Evolutionary conservation across 1,284 basidiomycete species (phyloP).

Genomic region (Ceratobasidium sp.): DNA sequence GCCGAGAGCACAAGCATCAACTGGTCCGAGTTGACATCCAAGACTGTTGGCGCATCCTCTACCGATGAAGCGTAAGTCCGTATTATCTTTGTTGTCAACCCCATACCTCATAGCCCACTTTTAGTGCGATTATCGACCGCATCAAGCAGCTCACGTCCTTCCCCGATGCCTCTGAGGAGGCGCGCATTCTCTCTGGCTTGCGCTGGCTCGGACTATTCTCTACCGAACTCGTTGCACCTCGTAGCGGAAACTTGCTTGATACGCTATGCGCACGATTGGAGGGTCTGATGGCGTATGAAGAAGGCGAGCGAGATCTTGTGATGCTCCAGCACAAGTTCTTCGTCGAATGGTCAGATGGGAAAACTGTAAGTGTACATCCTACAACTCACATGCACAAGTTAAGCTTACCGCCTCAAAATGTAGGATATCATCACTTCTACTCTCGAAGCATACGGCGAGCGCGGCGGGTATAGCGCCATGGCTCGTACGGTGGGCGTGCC

Average conservation of each 20-base stretch:
- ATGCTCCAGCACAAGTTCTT: slow-evolving; percentile 98
- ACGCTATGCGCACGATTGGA: slow-evolving; percentile 94
- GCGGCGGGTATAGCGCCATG: slow-evolving; percentile 92
- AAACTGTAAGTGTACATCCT: slow-evolving; percentile 63
- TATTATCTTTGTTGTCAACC: background rate
- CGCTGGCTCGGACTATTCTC: slow-evolving; percentile 97
- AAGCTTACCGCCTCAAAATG: slow-evolving; percentile 45
- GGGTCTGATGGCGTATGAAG: slow-evolving; percentile 90
- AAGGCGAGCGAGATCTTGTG: slow-evolving; percentile 94
- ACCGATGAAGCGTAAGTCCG: slow-evolving; percentile 75
- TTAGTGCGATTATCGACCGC: slow-evolving; percentile 74
- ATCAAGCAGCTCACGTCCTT: slow-evolving; percentile 80
- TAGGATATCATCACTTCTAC: slow-evolving; percentile 92
- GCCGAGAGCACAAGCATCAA: slow-evolving; percentile 70
- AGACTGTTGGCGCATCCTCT: slow-evolving; percentile 79
- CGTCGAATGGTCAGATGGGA: slow-evolving; percentile 87
- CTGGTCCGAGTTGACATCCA: slow-evolving; percentile 87
- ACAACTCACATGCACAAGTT: slow-evolving; percentile 39
- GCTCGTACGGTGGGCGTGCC: slow-evolving; percentile 91
- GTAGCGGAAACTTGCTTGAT: slow-evolving; percentile 83
- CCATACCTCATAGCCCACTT: slow-evolving; percentile 41
- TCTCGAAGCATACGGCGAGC: slow-evolving; percentile 89
- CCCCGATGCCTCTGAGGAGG: slow-evolving; percentile 75
- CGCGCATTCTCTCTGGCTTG: slow-evolving; percentile 86
- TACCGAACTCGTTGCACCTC: slow-evolving; percentile 72